phyloP scores from a whole-genome alignment of 805 yeast genomes.

The Yarrowia sp. region DNA sequence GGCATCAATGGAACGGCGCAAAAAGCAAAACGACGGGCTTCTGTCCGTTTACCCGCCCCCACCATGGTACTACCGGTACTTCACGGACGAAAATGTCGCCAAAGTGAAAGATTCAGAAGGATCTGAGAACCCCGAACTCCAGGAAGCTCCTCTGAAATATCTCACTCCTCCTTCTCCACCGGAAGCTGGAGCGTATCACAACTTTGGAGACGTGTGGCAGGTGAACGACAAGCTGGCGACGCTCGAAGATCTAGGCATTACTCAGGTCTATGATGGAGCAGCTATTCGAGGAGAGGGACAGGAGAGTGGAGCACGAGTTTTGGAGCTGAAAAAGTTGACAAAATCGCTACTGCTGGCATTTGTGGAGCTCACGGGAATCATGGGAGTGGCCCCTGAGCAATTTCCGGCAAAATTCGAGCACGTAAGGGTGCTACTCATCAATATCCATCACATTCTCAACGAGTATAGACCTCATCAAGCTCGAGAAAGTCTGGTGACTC shows the following conservation, averaged over 20 bases:
- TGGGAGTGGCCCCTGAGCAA: slow-evolving; percentile 74
- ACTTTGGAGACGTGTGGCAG: slow-evolving; percentile 92
- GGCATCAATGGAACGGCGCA: slow-evolving; percentile 35
- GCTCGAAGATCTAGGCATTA: slow-evolving; percentile 76
- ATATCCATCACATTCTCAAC: slow-evolving; percentile 89
- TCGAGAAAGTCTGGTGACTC: slow-evolving; percentile 81
- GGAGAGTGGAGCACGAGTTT: slow-evolving; percentile 55
- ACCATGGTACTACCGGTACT: slow-evolving; percentile 78
- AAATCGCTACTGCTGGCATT: slow-evolving; percentile 81
- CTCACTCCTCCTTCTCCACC: slow-evolving; percentile 51
- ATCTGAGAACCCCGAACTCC: slow-evolving; percentile 38
- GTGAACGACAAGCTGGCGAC: slow-evolving; percentile 74
- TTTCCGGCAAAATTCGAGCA: slow-evolving; percentile 73
- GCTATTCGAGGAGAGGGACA: slow-evolving; percentile 43
- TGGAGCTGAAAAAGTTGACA: slow-evolving; percentile 79
- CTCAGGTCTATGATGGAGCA: slow-evolving; percentile 64
- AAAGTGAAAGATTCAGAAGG: slow-evolving; percentile 45
- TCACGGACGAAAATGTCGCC: slow-evolving; percentile 70
- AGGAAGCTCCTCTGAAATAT: slow-evolving; percentile 41
- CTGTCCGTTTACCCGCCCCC: slow-evolving; percentile 94
- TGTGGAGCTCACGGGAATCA: slow-evolving; percentile 78
- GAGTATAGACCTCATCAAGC: slow-evolving; percentile 96
- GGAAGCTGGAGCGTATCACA: slow-evolving; percentile 65
- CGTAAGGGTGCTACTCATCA: slow-evolving; percentile 78
- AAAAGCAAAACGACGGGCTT: slow-evolving; percentile 48